Evolutionary conservation across 2,329 filamentous ascomycete species (phyloP), one percentile per base, ranked within the genome.

Genomic region (Nemania bipapillata): DNA sequence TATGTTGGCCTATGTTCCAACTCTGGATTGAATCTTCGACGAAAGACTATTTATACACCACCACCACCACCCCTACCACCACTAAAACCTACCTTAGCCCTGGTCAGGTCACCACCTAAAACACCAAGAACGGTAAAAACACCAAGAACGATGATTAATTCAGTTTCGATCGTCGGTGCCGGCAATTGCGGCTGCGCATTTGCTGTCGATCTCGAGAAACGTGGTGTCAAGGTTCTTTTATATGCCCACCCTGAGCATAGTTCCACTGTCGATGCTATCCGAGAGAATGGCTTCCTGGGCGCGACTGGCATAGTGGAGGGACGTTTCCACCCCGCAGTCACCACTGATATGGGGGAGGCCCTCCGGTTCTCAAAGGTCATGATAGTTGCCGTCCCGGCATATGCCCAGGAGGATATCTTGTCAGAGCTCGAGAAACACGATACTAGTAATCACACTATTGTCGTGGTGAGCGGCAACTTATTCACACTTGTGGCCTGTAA

Each of bases 211-310:
- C 66, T 71, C 52, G 60, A 71, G 61, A 62, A 58, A 28, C 67
- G 65, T n/a, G 70, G 70, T 11, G 60, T 63, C 26, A 66, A 42
- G 22, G 64, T 52, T 4, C 64, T 71, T n/a, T n/a, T 71, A 32
- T 71, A 71, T 37, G 63, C 70, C 9, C 70, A 71, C 37, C 67
- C 70, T 9, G 52, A 67, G 4, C 70, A 71, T 55, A 66, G 60
- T 37, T 24, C 32, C 24, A 66, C 70, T 49, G 67, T 63, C n/a
- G 42, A 59, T 12, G 35, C 59, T 24, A 64, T 71, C 11, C 47
- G 53, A 1, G 37, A 37, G 32, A 62, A 53, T 42, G 70, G 70
- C 28, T 69, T 28, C 35, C 22, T 71, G 11, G 62, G 62, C 1
- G 55, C 67, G 1, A 70, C 62, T 4, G 70, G 67, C n/a, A 49